These are phyloP conservation scores for Fistulina hepatica DNA, from an alignment of 1,284 basidiomycete species.

Conservation along the genomic window DNA sequence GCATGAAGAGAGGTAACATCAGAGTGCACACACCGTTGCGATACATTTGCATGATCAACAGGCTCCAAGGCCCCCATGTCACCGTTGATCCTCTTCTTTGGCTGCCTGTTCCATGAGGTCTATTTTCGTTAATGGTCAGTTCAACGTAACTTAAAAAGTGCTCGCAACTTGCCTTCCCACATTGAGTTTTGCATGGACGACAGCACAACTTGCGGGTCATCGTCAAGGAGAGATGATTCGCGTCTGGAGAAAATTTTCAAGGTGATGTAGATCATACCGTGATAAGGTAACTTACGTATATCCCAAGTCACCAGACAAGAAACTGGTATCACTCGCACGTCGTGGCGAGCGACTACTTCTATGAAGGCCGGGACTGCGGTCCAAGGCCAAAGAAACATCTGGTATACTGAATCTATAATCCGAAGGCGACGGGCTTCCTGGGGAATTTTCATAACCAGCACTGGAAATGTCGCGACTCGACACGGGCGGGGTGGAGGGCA, in stretches of 20 bases:
- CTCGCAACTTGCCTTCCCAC: conserved; percentile 51
- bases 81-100: conserved; percentile 32
- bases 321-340: conserved; percentile 47
- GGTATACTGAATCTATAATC: conserved; percentile 28
- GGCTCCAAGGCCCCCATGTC: no score
- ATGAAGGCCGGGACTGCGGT: conserved; percentile 38
- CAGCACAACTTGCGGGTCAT: conserved; percentile 43
- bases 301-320: conserved; percentile 46
- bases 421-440: conserved; percentile 31
- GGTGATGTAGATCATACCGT: no score
- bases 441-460: conserved; percentile 32
- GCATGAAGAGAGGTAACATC: no score
- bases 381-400: conserved; percentile 38
- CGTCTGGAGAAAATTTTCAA: conserved; percentile 27
- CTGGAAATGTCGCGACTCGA: conserved; percentile 46
- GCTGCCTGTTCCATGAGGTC: conserved; percentile 49
- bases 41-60: no score
- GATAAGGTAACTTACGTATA: conserved; percentile 37
- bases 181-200: conserved; percentile 53
- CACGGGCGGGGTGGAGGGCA: conserved; percentile 39
- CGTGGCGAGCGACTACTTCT: conserved; percentile 30
- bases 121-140: conserved; percentile 16
- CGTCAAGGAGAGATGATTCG: conserved; percentile 36
- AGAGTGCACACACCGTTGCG: no score
- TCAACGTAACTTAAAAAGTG: background rate